A percentile compares a stretch with the other conserved stretches of the same genome.
Evolutionary conservation across 2,329 filamentous ascomycete genomes (phyloP).

Genomic region (Capronia epimyces): DNA sequence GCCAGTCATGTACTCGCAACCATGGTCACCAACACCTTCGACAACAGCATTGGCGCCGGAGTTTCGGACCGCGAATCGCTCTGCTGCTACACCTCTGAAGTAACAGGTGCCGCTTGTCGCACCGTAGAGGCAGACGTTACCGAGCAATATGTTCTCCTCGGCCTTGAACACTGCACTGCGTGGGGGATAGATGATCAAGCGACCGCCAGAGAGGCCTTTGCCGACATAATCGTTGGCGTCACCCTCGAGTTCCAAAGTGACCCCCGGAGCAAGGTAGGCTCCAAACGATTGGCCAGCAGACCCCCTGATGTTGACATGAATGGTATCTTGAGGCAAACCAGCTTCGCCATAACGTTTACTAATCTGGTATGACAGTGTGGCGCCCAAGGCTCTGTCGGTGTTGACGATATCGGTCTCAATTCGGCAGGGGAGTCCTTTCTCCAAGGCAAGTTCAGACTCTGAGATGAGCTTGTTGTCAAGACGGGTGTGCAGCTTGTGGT

Average conservation of each 20-base stretch:
- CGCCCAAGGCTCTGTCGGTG: constrained; percentile 88
- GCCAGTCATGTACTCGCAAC: constrained; percentile 98
- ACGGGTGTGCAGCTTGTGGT: constrained; percentile 86
- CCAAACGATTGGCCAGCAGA: constrained; percentile 96
- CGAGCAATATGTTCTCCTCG: constrained; percentile 89
- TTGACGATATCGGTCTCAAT: constrained; percentile 97
- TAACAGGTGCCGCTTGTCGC: constrained; percentile 86
- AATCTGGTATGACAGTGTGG: constrained; percentile 91
- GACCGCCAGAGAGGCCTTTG: constrained; percentile 89
- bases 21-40: constrained; percentile 92
- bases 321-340: constrained; percentile 84
- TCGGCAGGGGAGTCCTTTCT: constrained; percentile 86
- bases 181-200: constrained; percentile 87
- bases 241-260: constrained; percentile 91
- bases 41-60: constrained; percentile 94
- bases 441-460: constrained; percentile 86
- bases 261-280: constrained; percentile 85
- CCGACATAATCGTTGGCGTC: constrained; percentile 96
- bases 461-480: constrained; percentile 96
- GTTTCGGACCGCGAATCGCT: constrained; percentile 94
- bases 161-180: constrained; percentile 88
- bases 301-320: constrained; percentile 93
- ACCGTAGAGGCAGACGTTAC: constrained; percentile 92
- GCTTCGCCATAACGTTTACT: constrained; percentile 86
- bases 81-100: constrained; percentile 94